phyloP scores from a whole-genome alignment of 2,329 filamentous ascomycete genomes.

The Cladosporium oxysporum region DNA sequence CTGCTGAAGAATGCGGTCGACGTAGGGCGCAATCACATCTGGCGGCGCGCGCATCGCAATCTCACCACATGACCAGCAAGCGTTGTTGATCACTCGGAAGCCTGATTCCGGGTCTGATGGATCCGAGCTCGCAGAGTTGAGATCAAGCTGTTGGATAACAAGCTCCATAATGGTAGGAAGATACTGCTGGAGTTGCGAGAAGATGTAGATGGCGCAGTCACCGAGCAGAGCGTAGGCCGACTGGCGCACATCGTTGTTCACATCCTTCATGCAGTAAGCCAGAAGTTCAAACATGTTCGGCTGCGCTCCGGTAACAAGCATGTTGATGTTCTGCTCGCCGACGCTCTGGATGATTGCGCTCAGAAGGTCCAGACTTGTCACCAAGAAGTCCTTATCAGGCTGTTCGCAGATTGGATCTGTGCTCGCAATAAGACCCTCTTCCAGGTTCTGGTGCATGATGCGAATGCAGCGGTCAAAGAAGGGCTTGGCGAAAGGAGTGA shows the following conservation, averaged over 20 bases:
- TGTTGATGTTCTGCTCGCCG: conserved; percentile 69
- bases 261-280: conserved; percentile 88
- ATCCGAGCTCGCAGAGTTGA: conserved; percentile 61
- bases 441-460: conserved; percentile 88
- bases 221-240: conserved; percentile 93
- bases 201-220: conserved; percentile 92
- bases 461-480: conserved; percentile 87
- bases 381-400: conserved; percentile 94
- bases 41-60: conserved; percentile 79
- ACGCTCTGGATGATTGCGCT: conserved; percentile 93
- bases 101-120: conserved; percentile 78
- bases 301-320: conserved; percentile 73
- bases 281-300: conserved; percentile 89
- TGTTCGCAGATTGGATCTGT: conserved; percentile 67
- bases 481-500: conserved; percentile 80
- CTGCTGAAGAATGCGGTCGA: conserved; percentile 73
- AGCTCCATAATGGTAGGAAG: conserved; percentile 75
- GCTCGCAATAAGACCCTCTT: conserved; percentile 72
- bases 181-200: conserved; percentile 73
- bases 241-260: conserved; percentile 88
- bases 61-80: conserved; percentile 95
- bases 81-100: conserved; percentile 96
- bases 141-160: conserved; percentile 82
- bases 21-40: conserved; percentile 71
- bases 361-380: conserved; percentile 90